Percentiles rank a stretch among this genome's conserved stretches.
Conservation (phyloP, 2,329 filamentous ascomycete species). For the Thelonectria blattea region DNA sequence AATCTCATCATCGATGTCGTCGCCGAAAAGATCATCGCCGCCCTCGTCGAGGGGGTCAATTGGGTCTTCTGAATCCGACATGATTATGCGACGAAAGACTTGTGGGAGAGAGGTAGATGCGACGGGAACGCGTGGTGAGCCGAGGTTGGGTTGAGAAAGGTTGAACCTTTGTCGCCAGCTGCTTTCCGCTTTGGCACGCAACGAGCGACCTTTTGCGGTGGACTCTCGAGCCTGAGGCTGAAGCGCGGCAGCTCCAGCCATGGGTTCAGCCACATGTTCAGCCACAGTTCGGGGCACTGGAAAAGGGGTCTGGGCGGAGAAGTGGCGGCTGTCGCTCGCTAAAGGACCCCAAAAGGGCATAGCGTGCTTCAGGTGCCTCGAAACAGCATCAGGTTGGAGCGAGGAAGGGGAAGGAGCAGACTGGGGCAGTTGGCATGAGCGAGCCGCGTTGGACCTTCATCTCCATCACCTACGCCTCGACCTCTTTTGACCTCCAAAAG, state of each 20-base stretch:
- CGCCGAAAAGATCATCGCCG: conserved; percentile 68
- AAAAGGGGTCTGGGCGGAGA: conserved; percentile 21
- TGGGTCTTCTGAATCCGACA: conserved; percentile 64
- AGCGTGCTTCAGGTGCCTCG: conserved; percentile 37
- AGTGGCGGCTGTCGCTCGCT: conserved; percentile 28
- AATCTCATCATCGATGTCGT: conserved; percentile 63
- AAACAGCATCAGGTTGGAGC: conserved; percentile 28
- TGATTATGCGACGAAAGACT: conserved; percentile 33
- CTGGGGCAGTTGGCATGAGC: conserved; percentile 28
- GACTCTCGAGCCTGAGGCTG: conserved; percentile 24
- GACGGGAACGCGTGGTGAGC: neutral
- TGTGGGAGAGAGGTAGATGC: conserved; percentile 6
- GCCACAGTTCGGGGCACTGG: conserved; percentile 17
- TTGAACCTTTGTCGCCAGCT: conserved; percentile 22
- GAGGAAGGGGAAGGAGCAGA: conserved; percentile 13
- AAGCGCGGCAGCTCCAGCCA: conserved; percentile 20
- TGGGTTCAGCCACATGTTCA: conserved; percentile 4
- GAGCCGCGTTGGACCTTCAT: conserved; percentile 30
- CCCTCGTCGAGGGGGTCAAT: conserved; percentile 60
- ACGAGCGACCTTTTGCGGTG: neutral
- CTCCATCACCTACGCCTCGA: conserved; percentile 29
- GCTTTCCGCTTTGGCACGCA: conserved; percentile 1
- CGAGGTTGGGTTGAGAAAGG: neutral
- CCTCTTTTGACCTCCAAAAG: conserved; percentile 34
- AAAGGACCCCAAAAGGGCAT: conserved; percentile 26